Base-by-base conservation (phyloP, 2,329 filamentous ascomycete genomes). In the Paradendryphiella salina region DNA sequence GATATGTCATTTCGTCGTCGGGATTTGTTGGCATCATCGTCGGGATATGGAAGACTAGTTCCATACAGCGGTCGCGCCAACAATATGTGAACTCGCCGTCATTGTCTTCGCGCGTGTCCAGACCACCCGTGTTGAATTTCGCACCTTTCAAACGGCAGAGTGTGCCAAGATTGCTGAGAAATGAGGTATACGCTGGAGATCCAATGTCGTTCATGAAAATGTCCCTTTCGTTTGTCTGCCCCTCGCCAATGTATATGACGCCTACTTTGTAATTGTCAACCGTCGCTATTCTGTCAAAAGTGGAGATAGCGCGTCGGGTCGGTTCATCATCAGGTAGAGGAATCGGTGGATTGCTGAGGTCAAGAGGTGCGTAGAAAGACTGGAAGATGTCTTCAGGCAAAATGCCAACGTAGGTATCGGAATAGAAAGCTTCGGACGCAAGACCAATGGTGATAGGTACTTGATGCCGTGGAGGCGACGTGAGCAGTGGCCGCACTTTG, bases 191-290 rank as follows among this genome's bases (percentile, higher is more conserved):
- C 65, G 96, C 92, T 36, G 85, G 83, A 57, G 90, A 96, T 20
- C 94, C 94, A 23, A 85, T 86, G 3, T 89, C 85, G 60, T 99
- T 99, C 63, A 88, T 83, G 21, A 99, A 80, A 29, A 97, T 96
- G 48, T 95, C 90, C 0, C 80, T 77, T 71, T 97, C 94, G 1
- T 85, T 76, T 0, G 83, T 90, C 73, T 99, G 94, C 5, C 88
- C 87, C 63, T 95, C 87, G 46, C 88, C 91, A 57, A 97, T 87
- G 72, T 96, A 99, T 33, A 99, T 86, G 17, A 99, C 88, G 13
- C 94, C 94, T 34, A 96, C 88, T 73, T 96, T 96, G 79, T 97
- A 91, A 5, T 91, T 91, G 72, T 99, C 94, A 4, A 99, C 87
- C 7, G 90, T 92, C 31, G 93, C 88, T 59, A 85, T 95, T 26